phyloP scores from a whole-genome alignment of 371 early-diverging fungal species.

The Mucor irregularis region DNA sequence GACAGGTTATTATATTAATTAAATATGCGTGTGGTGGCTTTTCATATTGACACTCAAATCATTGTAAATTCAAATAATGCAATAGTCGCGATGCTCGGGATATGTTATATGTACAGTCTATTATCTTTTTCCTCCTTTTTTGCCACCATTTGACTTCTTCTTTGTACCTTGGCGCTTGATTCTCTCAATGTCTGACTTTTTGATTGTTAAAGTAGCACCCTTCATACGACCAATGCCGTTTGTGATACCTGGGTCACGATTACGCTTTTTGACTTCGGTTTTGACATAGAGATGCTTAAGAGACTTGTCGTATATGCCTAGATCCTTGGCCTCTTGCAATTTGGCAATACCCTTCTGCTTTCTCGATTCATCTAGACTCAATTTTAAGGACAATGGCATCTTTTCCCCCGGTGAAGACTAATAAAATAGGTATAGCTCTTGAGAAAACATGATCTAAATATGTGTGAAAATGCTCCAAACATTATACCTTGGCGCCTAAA shows the following conservation, averaged over 20 bases:
- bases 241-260: slow-evolving; percentile 47
- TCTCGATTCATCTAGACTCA: slow-evolving; percentile 33
- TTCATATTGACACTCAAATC: background rate
- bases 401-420: slow-evolving; percentile 16
- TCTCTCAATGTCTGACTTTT: slow-evolving; percentile 31
- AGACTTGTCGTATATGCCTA: slow-evolving; percentile 49
- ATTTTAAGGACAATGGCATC: slow-evolving; percentile 30
- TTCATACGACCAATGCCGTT: slow-evolving; percentile 47
- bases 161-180: slow-evolving; percentile 29
- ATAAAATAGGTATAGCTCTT: no score
- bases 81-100: background rate
- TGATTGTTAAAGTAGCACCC: slow-evolving; percentile 40
- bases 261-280: slow-evolving; percentile 31
- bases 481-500: slow-evolving; percentile 40
- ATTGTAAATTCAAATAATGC: background rate
- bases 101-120: background rate
- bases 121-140: slow-evolving; percentile 1
- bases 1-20: no score
- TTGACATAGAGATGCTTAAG: slow-evolving; percentile 44
- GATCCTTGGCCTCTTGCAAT: slow-evolving; percentile 48
- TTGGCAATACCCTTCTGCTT: slow-evolving; percentile 16
- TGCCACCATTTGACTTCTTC: slow-evolving; percentile 16
- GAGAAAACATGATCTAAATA: background rate
- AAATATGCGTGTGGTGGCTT: background rate
- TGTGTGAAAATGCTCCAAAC: no score